Percentiles rank a stretch among this genome's conserved stretches.
phyloP scores from a whole-genome alignment of 495 filamentous ascomycete genomes.

The Trichoderma erinaceum region DNA sequence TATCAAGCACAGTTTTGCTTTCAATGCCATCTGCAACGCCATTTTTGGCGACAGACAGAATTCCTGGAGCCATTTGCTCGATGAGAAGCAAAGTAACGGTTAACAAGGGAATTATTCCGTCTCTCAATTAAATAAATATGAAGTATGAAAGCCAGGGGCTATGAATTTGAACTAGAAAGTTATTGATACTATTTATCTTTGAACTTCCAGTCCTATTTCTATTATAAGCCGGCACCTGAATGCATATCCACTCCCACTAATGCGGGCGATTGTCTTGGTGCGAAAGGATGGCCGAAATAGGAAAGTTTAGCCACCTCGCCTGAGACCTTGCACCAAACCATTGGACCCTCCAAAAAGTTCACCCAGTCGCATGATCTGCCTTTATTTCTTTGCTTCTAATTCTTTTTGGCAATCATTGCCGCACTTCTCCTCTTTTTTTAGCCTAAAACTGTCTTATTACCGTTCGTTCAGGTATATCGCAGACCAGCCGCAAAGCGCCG shows the following conservation, averaged over 20 bases:
- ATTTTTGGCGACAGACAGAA: background rate
- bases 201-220: background rate
- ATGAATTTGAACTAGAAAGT: too few relatives aligned
- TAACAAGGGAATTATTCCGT: background rate
- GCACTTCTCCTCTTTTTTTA: too few relatives aligned
- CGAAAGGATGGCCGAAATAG: background rate
- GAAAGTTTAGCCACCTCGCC: conserved; percentile 7
- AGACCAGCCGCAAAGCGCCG: too few relatives aligned
- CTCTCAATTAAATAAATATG: background rate
- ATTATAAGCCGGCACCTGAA: background rate
- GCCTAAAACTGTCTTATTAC: too few relatives aligned
- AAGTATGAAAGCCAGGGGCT: background rate
- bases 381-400: too few relatives aligned
- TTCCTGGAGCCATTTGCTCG: conserved; percentile 1
- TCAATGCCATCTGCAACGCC: background rate
- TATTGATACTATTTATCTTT: too few relatives aligned
- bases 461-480: too few relatives aligned
- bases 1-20: background rate
- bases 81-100: background rate
- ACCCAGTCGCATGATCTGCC: background rate
- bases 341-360: background rate
- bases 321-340: background rate
- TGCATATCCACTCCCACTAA: background rate
- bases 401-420: too few relatives aligned
- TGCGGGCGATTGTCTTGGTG: background rate